A percentile compares a stretch with the other conserved stretches of the same genome.
phyloP scores from a whole-genome alignment of 1,139 yeast genomes.

The Saccharomyces pastorianus region DNA sequence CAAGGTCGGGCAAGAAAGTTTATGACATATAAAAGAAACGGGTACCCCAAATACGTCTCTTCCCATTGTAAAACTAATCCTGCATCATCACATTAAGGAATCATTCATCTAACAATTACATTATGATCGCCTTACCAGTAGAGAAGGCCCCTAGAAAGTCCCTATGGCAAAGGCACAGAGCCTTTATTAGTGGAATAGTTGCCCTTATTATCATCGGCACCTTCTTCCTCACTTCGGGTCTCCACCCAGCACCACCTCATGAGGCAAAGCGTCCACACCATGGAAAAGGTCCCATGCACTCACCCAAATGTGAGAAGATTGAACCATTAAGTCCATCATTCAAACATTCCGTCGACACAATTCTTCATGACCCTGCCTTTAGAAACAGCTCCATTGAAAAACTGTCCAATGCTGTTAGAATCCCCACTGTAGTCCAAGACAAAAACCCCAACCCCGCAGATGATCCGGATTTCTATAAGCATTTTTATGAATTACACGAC shows the following conservation, averaged over 20 bases:
- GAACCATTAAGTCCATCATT: conserved; percentile 15
- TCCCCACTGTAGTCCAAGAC: conserved; percentile 60
- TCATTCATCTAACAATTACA: neutral
- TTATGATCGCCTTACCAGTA: neutral
- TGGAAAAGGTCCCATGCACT: neutral
- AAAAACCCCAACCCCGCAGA: conserved; percentile 38
- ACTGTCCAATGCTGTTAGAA: conserved; percentile 47
- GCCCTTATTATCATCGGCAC: neutral
- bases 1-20: neutral
- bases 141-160: neutral
- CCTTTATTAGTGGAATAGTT: neutral
- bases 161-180: neutral
- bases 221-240: neutral
- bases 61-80: neutral
- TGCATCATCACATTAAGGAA: neutral
- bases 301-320: conserved; percentile 8
- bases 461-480: conserved; percentile 26
- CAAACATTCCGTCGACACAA: conserved; percentile 23
- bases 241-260: neutral
- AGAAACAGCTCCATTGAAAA: conserved; percentile 37
- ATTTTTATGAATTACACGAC: conserved; percentile 39
- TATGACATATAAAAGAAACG: neutral
- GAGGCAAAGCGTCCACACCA: neutral
- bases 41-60: neutral
- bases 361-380: conserved; percentile 36